Evolutionary conservation across 345 rosid species (phyloP).

Genomic region (Rhodomyrtus tomentosa): DNA sequence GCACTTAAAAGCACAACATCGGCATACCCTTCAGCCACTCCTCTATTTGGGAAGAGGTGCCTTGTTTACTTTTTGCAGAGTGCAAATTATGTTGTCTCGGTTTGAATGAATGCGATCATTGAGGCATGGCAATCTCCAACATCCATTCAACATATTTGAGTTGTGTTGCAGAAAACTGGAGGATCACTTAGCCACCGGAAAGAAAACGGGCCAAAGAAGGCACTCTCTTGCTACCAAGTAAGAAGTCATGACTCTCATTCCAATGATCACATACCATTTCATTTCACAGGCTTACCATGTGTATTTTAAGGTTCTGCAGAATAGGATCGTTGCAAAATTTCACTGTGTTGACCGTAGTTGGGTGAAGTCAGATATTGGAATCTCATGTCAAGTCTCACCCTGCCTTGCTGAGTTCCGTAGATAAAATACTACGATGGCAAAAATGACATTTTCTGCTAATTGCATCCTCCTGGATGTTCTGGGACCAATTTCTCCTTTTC

Average conservation of each 20-base stretch:
- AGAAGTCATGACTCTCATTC: slow-evolving; percentile 4
- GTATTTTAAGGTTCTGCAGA: not conserved
- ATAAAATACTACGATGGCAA: not conserved
- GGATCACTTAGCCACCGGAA: slow-evolving; percentile 29
- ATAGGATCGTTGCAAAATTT: not conserved
- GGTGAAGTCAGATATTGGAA: not conserved
- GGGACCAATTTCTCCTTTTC: not conserved
- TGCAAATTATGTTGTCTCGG: slow-evolving; percentile 9
- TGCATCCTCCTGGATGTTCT: not conserved
- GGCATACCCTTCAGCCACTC: slow-evolving; percentile 33
- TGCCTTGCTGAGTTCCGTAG: not conserved
- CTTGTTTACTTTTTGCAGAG: not conserved
- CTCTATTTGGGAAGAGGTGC: slow-evolving; percentile 42
- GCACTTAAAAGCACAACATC: slow-evolving; percentile 13
- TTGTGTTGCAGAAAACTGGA: slow-evolving; percentile 29
- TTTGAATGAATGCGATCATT: not conserved
- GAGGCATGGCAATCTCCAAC: not conserved
- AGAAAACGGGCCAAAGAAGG: slow-evolving; percentile 56
- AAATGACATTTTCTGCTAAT: not conserved
- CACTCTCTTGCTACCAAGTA: slow-evolving; percentile 69
- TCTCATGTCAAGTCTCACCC: not conserved
- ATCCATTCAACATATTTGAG: not conserved
- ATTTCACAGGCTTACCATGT: not conserved
- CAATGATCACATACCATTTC: not conserved
- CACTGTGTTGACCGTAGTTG: not conserved